Conservation (phyloP, 2,329 filamentous ascomycete genomes). For the Penicillium paneum region DNA sequence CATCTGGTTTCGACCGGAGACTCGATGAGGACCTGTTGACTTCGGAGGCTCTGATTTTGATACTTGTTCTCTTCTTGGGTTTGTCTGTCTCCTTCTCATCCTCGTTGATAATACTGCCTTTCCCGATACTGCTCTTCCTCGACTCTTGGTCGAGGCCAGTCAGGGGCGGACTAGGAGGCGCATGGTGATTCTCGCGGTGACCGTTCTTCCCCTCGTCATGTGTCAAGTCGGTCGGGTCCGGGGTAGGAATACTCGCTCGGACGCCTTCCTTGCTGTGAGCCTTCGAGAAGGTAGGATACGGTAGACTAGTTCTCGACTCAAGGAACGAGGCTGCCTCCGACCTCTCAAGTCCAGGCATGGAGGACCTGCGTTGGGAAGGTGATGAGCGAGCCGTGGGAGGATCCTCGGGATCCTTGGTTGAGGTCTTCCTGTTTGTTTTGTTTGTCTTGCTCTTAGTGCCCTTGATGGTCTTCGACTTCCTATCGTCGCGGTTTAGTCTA, state of each 20-base stretch:
- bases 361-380: slow-evolving; percentile 39
- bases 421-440: slow-evolving; percentile 5
- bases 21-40: slow-evolving; percentile 44
- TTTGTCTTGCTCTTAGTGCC: not conserved
- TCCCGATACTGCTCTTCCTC: slow-evolving; percentile 37
- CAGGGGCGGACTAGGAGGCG: slow-evolving; percentile 49
- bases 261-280: slow-evolving; percentile 87
- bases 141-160: slow-evolving; percentile 44
- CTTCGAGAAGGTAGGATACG: slow-evolving; percentile 84
- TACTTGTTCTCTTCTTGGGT: slow-evolving; percentile 35
- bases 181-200: slow-evolving; percentile 32
- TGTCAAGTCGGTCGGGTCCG: slow-evolving; percentile 68
- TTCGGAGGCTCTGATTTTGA: slow-evolving; percentile 35
- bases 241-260: slow-evolving; percentile 57
- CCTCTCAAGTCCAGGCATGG: slow-evolving; percentile 53
- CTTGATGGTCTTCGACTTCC: slow-evolving; percentile 14
- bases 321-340: slow-evolving; percentile 39
- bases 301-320: slow-evolving; percentile 52
- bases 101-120: slow-evolving; percentile 32
- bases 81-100: slow-evolving; percentile 36
- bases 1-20: slow-evolving; percentile 39
- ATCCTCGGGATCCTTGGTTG: slow-evolving; percentile 37
- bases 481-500: slow-evolving; percentile 37
- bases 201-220: slow-evolving; percentile 41
- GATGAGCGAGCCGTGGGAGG: slow-evolving; percentile 16